Base-by-base conservation (phyloP, 192 early-diverging fungal species). In the Lobosporangium transversale region DNA sequence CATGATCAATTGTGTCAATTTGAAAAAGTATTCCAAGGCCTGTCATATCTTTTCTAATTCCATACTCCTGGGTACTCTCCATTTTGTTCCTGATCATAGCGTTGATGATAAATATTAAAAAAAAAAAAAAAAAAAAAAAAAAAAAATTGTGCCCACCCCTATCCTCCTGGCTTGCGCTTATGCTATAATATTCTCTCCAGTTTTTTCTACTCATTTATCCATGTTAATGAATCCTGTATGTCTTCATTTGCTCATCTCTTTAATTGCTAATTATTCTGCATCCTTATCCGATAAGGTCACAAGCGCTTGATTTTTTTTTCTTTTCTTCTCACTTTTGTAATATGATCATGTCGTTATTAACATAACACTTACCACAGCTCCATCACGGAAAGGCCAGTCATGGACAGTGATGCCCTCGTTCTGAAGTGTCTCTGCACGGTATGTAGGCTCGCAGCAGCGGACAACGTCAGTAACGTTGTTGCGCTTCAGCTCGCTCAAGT, bases 371-470 rank as follows among this genome's bases (percentile, higher is more conserved):
- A 86, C 85, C 66, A 94, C 89, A 59, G 91, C 94, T 48, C 95
- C 95, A 70, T 97, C 95, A 58, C 92, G 90, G 84, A 96, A 97
- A 10, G 94, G 90, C 87, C 91, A 85, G 68, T 97, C 86, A 63
- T 93, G 90, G 2, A 93, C 88, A 57, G 82, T 53, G 57, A 95
- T 92, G 17, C 85, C 86, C 31, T 88, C 78, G 44, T 66, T 79
- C 43, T 80, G 80, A 23, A 93, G 68, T 4, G 81, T 79, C 18
- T 82, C 87, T 26, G 79, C 85, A 20, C 87, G 63, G 67, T 95
- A 95, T 12, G 94, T 93, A 12, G 94, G 91, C 57, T 95, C 92
- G 68, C 94, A 94, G 23, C 90, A 92, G 21, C 94, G 86, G 21
- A 95, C 92, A 35, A 95, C 92, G 50, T 95, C 92, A 11, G 88